Base-by-base conservation (phyloP, 2,329 filamentous ascomycete genomes). In the Acrocalymma vagum region DNA sequence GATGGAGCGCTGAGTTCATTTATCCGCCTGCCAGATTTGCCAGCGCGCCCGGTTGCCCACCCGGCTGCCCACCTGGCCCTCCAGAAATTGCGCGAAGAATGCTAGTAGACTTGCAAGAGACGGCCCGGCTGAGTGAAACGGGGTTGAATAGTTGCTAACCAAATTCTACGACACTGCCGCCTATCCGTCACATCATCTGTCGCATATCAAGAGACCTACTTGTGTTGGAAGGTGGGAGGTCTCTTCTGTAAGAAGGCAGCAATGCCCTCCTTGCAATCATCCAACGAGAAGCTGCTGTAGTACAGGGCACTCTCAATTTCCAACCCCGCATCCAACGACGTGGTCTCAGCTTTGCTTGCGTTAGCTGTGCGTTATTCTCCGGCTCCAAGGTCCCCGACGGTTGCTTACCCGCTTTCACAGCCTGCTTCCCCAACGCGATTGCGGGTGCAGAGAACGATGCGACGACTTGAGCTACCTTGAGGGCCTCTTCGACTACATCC, bases 401-500 rank as follows among this genome's bases (percentile, higher is more conserved):
- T 24, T 24, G 46, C 65, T 59, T 56, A 74, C 72, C 70, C 20
- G 67, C 68, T 21, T 71, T 57, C 9, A 78, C 62, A 4, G 74
- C 72, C 47, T 75, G 65, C 53, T 77, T 78, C 8, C 71, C 75
- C 36, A 74, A 56, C 40, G 63, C 59, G 20, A 74, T 53, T 9
- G 73, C 73, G 14, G 73, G 68, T 24, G 58, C 65, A 3, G 72
- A 74, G 38, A 71, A 67, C 7, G 56, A 51, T 9, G 75, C 72
- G 31, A 78, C 69, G 30, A 60, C 63, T 27, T 55, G 55, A 6
- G 75, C 75, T 9, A 72, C 55, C 22, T 62, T 59, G 24, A 71
- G 44, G 8, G 74, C 65, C 38, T 71, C 68, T 4, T 66, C 55
- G 1, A 76, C 48, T 1, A 78, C 69, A 29, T 65, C 53, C 14